phyloP scores from a whole-genome alignment of 2,329 filamentous ascomycete genomes.

The Diplodia sapinea region DNA sequence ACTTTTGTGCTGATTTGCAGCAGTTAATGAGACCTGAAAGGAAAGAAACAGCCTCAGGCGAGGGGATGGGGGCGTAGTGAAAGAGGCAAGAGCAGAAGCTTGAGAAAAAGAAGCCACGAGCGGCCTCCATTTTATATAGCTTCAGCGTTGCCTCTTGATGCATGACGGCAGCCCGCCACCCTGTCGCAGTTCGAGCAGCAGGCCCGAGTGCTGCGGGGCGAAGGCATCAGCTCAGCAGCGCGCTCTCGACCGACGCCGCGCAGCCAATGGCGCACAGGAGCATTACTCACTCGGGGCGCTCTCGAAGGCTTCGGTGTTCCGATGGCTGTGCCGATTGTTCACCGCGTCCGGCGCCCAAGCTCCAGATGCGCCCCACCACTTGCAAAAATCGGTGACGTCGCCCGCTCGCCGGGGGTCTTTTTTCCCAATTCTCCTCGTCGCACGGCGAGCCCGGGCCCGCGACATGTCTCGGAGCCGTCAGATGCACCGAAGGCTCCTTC shows the following conservation, averaged over 20 bases:
- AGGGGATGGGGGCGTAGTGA: neutral
- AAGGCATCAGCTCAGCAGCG: conserved; percentile 23
- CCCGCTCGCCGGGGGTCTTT: neutral
- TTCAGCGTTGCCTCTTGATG: neutral
- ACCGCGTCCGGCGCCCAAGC: neutral
- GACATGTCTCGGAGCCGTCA: neutral
- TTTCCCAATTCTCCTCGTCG: neutral
- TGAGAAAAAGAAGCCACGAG: neutral
- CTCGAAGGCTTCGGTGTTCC: neutral
- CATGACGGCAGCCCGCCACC: conserved; percentile 2
- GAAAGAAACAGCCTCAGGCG: conserved; percentile 14
- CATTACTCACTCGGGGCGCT: conserved; percentile 12
- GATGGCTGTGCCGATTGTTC: neutral
- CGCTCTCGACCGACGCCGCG: conserved; percentile 2
- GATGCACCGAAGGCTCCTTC: neutral
- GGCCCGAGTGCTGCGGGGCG: neutral
- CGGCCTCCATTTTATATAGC: conserved; percentile 7
- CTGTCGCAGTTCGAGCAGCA: neutral
- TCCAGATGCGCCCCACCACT: conserved; percentile 9
- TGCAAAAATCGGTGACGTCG: conserved; percentile 13
- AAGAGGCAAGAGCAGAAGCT: neutral
- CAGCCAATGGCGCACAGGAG: neutral
- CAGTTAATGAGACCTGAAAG: neutral
- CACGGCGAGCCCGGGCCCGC: neutral
- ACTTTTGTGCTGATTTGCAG: neutral